Percentiles rank a stretch among this genome's conserved stretches.
phyloP scores from a whole-genome alignment of 2,329 filamentous ascomycete genomes.

The Macrophomina tecta region DNA sequence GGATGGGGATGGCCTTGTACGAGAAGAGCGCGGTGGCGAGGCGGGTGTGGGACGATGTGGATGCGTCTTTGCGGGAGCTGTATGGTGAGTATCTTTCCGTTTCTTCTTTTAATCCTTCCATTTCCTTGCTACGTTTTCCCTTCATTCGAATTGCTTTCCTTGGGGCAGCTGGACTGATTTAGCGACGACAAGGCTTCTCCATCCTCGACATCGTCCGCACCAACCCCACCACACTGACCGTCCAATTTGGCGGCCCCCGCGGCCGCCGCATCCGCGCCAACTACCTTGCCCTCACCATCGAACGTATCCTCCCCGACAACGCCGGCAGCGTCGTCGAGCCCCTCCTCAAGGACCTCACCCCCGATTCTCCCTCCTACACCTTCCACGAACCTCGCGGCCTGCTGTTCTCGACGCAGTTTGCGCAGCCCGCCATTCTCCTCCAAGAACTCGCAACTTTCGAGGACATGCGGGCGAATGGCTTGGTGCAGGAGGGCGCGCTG shows the following conservation, averaged over 20 bases:
- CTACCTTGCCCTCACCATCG: conserved; percentile 39
- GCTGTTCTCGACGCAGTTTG: conserved; percentile 35
- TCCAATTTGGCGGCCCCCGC: conserved; percentile 46
- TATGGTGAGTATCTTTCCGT: conserved; percentile 36
- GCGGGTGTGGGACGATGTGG: conserved; percentile 61
- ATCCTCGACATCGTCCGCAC: conserved; percentile 46
- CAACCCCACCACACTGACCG: conserved; percentile 46
- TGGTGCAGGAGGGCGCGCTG: conserved; percentile 18
- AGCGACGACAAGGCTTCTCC: conserved; percentile 34
- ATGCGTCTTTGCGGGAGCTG: conserved; percentile 42
- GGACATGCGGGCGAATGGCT: conserved; percentile 28
- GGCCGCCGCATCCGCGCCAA: conserved; percentile 43
- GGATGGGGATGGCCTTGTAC: conserved; percentile 55
- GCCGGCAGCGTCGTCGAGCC: background rate
- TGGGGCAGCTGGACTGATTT: background rate
- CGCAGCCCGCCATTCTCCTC: conserved; percentile 33
- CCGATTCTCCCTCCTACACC: conserved; percentile 32
- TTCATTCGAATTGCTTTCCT: too few species aligned
- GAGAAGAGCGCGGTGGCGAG: conserved; percentile 38
- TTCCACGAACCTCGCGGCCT: conserved; percentile 31
- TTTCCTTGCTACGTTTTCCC: background rate
- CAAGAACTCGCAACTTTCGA: background rate
- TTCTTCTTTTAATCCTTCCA: too few species aligned
- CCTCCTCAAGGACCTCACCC: background rate
- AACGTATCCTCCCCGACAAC: background rate